Evolutionary conservation across 106 monocot genomes (phyloP), one percentile per base, ranked within the genome.

Genomic region (Triglochin maritima): DNA sequence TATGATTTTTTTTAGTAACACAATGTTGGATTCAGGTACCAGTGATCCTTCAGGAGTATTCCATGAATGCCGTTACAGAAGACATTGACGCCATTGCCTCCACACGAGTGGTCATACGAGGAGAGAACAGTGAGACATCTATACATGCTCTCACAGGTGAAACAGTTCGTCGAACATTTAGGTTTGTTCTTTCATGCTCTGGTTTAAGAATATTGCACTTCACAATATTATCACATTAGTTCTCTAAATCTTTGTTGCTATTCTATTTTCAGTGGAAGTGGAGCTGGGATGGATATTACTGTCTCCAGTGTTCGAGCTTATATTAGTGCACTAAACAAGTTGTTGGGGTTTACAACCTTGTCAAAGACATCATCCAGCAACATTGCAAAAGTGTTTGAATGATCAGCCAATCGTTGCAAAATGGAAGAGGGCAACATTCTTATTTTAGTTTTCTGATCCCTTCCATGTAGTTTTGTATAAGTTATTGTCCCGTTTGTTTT

Each of bases 251-350:
- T 59, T 59, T 59, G 3, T 41, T 17, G 3, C 29, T 53, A 16
- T 52, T 17, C 50, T 63, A 58, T 17, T 45, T 56, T 54, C 81
- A 90, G 90, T 81, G 95, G 95, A 74, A 84, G 73, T 62, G 95
- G 95, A 56, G 85, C 88, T 7, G 83, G 75, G 9, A 79, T 95
- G 87, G 95, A 95, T 62, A 83, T 91, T 7, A 85, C 86, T 50
- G 90, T 86, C 29, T 96, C 90, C 12, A 96, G 95, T 66, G 88
- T 96, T 61, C 70, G 95, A 45, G 95, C 95, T 29, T 96, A 91
- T 48, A 6, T 96, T 15, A 88, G 78, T 72, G 95, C 95, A 7
- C 71, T 96, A 7, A 96, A 96, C 75, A 96, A 88, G 74, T 80
- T 96, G 73, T 51, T 86, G 69, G 87, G 90, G 56, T 88, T 87